Conservation (phyloP, 2,329 filamentous ascomycete genomes). For the Trichoderma sp. region DNA sequence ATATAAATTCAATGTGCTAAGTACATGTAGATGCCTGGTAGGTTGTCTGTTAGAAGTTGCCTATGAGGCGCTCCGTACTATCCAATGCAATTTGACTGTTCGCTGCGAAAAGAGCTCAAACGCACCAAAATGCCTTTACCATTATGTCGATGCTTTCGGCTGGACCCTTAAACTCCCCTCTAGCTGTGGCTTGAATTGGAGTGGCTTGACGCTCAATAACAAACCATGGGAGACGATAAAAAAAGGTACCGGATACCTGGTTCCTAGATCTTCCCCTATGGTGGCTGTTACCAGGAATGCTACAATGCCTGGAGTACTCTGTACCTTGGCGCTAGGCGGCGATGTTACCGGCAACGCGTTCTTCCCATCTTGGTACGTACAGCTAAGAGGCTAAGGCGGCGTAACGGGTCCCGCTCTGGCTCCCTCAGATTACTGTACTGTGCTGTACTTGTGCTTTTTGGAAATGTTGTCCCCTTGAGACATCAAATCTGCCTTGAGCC, state of each 20-base stretch:
- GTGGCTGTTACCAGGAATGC: not conserved
- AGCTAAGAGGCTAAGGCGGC: conserved; percentile 3
- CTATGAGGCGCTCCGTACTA: not conserved
- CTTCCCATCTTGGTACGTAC: conserved; percentile 1
- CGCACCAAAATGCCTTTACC: not conserved
- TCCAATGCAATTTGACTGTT: not conserved
- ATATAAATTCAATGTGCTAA: not conserved
- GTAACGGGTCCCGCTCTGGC: conserved; percentile 17
- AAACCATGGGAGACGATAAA: not conserved
- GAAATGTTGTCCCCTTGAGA: conserved; percentile 20
- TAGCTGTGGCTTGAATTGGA: conserved; percentile 10
- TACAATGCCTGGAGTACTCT: not conserved
- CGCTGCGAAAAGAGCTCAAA: not conserved
- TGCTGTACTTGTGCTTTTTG: conserved; percentile 3
- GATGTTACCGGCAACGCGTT: not conserved
- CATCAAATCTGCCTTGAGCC: conserved; percentile 1
- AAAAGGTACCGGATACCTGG: conserved; percentile 6
- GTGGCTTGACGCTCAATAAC: conserved; percentile 10
- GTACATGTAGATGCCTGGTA: not conserved
- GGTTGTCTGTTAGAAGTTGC: not conserved
- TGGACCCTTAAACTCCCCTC: not conserved
- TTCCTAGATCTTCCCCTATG: not conserved
- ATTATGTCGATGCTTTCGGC: not conserved
- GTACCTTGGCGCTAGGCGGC: not conserved
- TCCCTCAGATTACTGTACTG: not conserved